These are phyloP conservation scores for Geotrichum phurueaensis DNA, from an alignment of 1,139 yeast species.

Conservation along the genomic window DNA sequence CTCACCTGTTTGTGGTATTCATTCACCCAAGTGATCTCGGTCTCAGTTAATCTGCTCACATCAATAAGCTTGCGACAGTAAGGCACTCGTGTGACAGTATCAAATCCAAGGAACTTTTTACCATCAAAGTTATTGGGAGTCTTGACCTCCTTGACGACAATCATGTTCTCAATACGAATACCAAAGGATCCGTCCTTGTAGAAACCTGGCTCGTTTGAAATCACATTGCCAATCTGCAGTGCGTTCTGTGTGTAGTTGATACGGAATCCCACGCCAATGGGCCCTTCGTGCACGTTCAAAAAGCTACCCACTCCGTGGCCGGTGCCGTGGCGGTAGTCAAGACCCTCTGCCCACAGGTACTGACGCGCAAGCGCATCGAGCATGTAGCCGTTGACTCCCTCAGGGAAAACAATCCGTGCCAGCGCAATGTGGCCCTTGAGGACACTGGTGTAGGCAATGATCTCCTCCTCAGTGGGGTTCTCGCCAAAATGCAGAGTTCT, in stretches of 20 bases:
- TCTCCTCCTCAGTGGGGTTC: conserved; percentile 61
- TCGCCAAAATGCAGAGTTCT: conserved; percentile 76
- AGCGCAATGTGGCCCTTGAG: conserved; percentile 87
- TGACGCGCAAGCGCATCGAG: conserved; percentile 90
- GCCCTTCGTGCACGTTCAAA: conserved; percentile 94
- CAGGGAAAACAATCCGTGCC: conserved; percentile 74
- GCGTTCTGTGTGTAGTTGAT: conserved; percentile 31
- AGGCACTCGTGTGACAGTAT: conserved; percentile 85
- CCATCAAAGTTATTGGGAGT: conserved; percentile 41
- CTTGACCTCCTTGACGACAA: conserved; percentile 52
- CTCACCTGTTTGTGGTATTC: conserved; percentile 60
- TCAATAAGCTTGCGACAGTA: conserved; percentile 68
- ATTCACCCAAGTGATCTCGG: conserved; percentile 66
- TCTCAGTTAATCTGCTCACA: conserved; percentile 46
- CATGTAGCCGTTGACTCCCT: conserved; percentile 74
- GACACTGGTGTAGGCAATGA: conserved; percentile 75
- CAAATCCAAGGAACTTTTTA: conserved; percentile 63
- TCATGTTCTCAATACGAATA: conserved; percentile 80
- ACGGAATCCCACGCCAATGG: conserved; percentile 82
- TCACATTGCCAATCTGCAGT: conserved; percentile 65
- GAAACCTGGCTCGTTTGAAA: conserved; percentile 94
- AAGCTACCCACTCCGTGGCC: conserved; percentile 96
- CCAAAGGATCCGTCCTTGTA: conserved; percentile 93
- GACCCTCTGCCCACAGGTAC: conserved; percentile 74
- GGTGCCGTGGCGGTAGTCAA: conserved; percentile 94